Evolutionary conservation across 2,329 filamentous ascomycete genomes (phyloP).

Genomic region (Teratosphaeriaceae sp.): DNA sequence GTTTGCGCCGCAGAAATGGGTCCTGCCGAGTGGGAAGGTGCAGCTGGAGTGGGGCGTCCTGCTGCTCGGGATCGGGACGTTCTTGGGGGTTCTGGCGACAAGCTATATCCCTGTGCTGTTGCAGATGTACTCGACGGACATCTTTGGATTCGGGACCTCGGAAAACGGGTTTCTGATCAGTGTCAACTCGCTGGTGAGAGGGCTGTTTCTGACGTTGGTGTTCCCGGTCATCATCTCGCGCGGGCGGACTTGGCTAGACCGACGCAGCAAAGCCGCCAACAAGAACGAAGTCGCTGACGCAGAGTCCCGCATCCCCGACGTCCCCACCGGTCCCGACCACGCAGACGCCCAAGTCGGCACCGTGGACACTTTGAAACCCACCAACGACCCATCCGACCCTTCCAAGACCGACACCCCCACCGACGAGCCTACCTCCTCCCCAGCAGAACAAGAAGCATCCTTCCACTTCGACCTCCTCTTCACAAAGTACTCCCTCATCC

Average conservation of each 20-base stretch:
- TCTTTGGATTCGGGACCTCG: constrained; percentile 38
- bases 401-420: constrained; percentile 3
- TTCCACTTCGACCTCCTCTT: constrained; percentile 62
- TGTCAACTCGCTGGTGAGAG: constrained; percentile 39
- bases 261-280: constrained; percentile 21
- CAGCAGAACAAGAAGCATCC: constrained; percentile 39
- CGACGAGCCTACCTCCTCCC: not conserved
- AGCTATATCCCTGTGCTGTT: constrained; percentile 58
- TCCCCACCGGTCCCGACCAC: constrained; percentile 25
- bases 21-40: constrained; percentile 44
- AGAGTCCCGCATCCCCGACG: constrained; percentile 16
- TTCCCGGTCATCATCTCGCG: constrained; percentile 39
- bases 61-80: constrained; percentile 59
- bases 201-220: constrained; percentile 37
- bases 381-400: constrained; percentile 38
- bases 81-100: constrained; percentile 61
- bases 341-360: constrained; percentile 43
- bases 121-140: constrained; percentile 43
- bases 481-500: constrained; percentile 56
- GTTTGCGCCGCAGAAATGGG: constrained; percentile 52
- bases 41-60: constrained; percentile 55
- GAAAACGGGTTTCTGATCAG: constrained; percentile 43
- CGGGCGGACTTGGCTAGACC: constrained; percentile 39
- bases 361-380: too few relatives aligned
- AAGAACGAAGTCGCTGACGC: constrained; percentile 9